These are phyloP conservation scores for Bipolaris sorokiniana DNA, from an alignment of 2,329 filamentous ascomycete species.

Conservation along the genomic window DNA sequence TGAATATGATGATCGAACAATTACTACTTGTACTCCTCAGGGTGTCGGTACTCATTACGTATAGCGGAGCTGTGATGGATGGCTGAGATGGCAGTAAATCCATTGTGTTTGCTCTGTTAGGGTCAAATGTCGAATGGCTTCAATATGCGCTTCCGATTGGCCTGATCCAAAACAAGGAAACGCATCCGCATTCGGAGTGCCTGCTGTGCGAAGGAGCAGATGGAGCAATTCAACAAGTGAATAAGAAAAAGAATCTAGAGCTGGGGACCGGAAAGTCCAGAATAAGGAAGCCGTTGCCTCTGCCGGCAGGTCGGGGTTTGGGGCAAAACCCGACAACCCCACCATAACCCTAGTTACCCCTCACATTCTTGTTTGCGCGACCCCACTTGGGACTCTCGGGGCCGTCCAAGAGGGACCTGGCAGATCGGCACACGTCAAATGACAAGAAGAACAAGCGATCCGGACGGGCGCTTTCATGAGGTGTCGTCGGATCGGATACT, in stretches of 20 bases:
- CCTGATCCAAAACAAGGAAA: not conserved
- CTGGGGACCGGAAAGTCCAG: not conserved
- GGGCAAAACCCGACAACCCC: constrained; percentile 8
- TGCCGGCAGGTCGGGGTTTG: constrained; percentile 5
- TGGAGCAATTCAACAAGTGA: not conserved
- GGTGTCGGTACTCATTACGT: not conserved
- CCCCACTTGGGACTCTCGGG: constrained; percentile 9
- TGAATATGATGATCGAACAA: not conserved
- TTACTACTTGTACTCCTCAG: not conserved
- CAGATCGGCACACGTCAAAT: constrained; percentile 11
- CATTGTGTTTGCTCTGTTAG: not conserved
- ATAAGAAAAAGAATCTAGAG: not conserved
- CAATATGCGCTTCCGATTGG: not conserved
- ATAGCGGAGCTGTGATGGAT: too few species aligned
- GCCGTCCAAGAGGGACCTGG: constrained; percentile 1
- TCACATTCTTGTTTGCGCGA: constrained; percentile 5
- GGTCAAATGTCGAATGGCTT: not conserved
- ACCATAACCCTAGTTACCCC: constrained; percentile 11
- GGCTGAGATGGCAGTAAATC: not conserved
- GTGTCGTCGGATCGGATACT: constrained; percentile 5
- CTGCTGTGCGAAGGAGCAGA: not conserved
- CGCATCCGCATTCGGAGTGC: not conserved
- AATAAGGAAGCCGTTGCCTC: constrained; percentile 9
- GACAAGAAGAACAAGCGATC: not conserved
- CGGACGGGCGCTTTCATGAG: constrained; percentile 1